Evolutionary conservation across 192 early-diverging fungal species (phyloP).

Genomic region (Coemansia sp.): DNA sequence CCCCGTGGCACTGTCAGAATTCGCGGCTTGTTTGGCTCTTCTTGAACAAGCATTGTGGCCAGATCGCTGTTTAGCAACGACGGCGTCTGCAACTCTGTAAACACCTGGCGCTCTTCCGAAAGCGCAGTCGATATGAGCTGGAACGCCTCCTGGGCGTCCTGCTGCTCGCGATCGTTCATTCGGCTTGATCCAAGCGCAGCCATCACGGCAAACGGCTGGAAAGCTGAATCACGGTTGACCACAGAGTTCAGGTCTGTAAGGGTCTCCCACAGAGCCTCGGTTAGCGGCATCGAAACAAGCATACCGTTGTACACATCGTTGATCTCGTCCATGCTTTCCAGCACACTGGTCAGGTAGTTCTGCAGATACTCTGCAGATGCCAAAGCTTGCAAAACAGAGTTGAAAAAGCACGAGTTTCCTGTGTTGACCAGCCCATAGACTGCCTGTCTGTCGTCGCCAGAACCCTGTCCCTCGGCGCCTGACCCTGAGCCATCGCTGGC

Average conservation of each 20-base stretch:
- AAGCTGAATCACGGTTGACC: constrained; percentile 49
- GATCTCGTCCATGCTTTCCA: constrained; percentile 54
- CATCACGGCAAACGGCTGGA: constrained; percentile 65
- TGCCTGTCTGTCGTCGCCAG: constrained; percentile 37
- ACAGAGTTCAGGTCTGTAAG: constrained; percentile 54
- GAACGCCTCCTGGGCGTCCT: constrained; percentile 90
- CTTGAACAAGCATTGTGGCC: constrained; percentile 23
- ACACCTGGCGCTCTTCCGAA: constrained; percentile 58
- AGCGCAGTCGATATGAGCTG: constrained; percentile 74
- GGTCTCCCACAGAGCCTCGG: constrained; percentile 56
- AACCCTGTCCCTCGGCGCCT: constrained; percentile 6
- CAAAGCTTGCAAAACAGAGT: constrained; percentile 82
- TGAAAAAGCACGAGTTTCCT: constrained; percentile 94
- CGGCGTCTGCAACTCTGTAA: constrained; percentile 35
- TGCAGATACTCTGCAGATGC: constrained; percentile 55
- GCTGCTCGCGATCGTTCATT: constrained; percentile 69
- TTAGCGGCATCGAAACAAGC: constrained; percentile 48
- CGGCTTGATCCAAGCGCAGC: constrained; percentile 60
- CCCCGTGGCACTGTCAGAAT: constrained; percentile 44
- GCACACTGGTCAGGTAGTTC: constrained; percentile 42
- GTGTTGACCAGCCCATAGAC: constrained; percentile 81
- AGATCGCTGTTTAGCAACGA: constrained; percentile 42
- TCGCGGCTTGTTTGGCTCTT: constrained; percentile 21
- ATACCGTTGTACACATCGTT: constrained; percentile 29
- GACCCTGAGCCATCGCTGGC: constrained; percentile 19